These are phyloP conservation scores for Carex parvula DNA, from an alignment of 176 grass and related monocot genomes.

Conservation along the genomic window DNA sequence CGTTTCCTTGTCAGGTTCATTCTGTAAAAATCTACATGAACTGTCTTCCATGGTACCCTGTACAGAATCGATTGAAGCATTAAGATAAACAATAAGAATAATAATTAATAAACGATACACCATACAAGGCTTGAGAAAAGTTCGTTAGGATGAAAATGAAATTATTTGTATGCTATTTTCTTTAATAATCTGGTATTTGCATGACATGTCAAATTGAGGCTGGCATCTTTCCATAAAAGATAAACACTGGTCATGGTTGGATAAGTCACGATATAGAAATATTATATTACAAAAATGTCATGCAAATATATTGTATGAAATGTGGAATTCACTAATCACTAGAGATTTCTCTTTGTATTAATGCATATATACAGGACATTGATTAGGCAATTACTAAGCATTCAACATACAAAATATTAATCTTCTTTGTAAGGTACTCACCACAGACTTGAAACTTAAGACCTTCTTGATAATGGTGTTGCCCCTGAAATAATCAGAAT, in stretches of 20 bases:
- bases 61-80: neutral
- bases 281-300: neutral
- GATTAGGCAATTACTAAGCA: neutral
- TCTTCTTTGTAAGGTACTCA: neutral
- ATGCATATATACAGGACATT: neutral
- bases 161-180: neutral
- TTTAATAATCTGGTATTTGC: neutral
- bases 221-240: too few relatives aligned
- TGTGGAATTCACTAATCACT: neutral
- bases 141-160: neutral
- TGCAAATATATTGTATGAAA: neutral
- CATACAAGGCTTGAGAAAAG: neutral
- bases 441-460: conserved; percentile 28
- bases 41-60: neutral
- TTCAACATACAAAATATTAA: neutral
- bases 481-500: neutral
- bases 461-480: conserved; percentile 20
- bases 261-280: neutral
- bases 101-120: neutral
- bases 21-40: neutral
- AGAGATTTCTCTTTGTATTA: neutral
- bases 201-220: neutral
- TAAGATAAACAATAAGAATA: neutral
- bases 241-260: neutral
- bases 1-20: neutral